Evolutionary conservation across 1,284 basidiomycete genomes (phyloP).

Genomic region (Cryptococcus sp.): DNA sequence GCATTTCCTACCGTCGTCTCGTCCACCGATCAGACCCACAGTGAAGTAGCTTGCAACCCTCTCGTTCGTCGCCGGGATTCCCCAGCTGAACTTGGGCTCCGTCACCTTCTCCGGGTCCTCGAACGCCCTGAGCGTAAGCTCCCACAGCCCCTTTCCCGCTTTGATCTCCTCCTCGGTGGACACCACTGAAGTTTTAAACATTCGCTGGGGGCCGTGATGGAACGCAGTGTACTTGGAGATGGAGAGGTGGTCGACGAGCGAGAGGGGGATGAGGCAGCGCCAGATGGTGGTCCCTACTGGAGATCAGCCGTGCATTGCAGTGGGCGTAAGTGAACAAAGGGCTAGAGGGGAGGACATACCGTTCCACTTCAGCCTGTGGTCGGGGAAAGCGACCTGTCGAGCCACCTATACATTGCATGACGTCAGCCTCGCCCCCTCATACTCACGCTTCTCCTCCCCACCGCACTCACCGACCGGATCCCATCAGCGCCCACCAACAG

Average conservation of each 20-base stretch:
- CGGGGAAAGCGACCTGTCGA: too few species aligned
- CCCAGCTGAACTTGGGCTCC: conserved; percentile 14
- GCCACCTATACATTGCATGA: too few species aligned
- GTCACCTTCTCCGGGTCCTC: conserved; percentile 5
- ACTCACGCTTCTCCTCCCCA: too few species aligned
- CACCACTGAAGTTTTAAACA: conserved; percentile 5
- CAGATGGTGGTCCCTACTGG: conserved; percentile 14
- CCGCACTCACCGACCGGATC: too few species aligned
- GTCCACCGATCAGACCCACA: background rate
- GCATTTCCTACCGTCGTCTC: background rate
- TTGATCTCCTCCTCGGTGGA: conserved; percentile 2
- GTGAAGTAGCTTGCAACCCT: conserved; percentile 12
- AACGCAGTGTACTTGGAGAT: conserved; percentile 9
- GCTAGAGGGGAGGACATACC: background rate
- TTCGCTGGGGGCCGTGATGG: conserved; percentile 3
- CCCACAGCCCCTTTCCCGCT: conserved; percentile 12
- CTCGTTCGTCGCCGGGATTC: conserved; percentile 1
- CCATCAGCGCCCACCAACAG: too few species aligned
- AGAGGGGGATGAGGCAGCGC: conserved; percentile 11
- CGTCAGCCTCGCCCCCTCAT: too few species aligned
- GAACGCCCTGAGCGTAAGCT: conserved; percentile 8
- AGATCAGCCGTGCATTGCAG: too few species aligned
- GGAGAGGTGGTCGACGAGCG: conserved; percentile 4
- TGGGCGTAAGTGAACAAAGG: too few species aligned
- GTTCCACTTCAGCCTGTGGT: conserved; percentile 4